A percentile compares a stretch with the other conserved stretches of the same genome.
phyloP scores from a whole-genome alignment of 805 yeast species.

The Saitoella complicata region DNA sequence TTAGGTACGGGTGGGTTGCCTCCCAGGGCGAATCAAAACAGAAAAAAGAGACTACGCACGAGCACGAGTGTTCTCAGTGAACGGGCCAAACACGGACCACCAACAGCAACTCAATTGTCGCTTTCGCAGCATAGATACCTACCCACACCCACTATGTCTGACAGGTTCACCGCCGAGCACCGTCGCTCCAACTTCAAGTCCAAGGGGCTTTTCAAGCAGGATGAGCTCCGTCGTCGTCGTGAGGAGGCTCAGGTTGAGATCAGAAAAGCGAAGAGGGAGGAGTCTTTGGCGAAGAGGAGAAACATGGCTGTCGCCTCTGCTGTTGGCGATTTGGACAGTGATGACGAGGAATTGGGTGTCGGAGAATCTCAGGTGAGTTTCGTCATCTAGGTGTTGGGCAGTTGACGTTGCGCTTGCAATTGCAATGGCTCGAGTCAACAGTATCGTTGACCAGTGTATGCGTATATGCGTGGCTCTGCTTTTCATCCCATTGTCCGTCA shows the following conservation, averaged over 20 bases:
- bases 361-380: conserved; percentile 16
- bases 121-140: no score
- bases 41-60: no score
- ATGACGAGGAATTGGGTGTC: conserved; percentile 29
- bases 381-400: conserved; percentile 1
- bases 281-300: conserved; percentile 84
- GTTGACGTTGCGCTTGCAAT: not conserved
- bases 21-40: no score
- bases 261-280: conserved; percentile 93
- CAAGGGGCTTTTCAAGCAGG: conserved; percentile 25
- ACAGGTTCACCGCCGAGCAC: not conserved
- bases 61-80: no score
- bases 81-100: no score
- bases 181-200: not conserved
- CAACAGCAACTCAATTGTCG: no score
- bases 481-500: not conserved
- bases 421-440: not conserved
- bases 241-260: conserved; percentile 94
- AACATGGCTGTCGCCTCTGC: conserved; percentile 37
- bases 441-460: not conserved
- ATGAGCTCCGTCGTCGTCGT: conserved; percentile 93
- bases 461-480: not conserved
- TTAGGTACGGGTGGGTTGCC: no score
- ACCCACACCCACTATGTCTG: no score
- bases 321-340: conserved; percentile 23